A percentile compares a stretch with the other conserved stretches of the same genome.
phyloP scores from a whole-genome alignment of 192 early-diverging fungal species.

The Backusella macrospora region DNA sequence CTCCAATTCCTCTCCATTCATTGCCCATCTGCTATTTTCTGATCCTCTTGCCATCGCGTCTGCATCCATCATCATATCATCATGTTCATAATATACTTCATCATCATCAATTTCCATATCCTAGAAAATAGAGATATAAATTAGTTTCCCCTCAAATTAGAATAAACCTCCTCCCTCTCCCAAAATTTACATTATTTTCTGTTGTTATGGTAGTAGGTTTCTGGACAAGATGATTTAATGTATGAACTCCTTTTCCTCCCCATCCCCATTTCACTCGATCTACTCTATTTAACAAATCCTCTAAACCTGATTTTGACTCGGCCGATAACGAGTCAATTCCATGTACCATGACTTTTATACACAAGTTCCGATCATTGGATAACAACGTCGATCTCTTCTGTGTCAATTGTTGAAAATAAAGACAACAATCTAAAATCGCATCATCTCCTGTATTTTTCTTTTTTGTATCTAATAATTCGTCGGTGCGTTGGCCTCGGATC shows the following conservation, averaged over 20 bases:
- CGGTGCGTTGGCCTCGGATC: constrained; percentile 53
- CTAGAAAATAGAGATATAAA: background rate
- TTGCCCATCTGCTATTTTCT: background rate
- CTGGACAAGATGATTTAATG: too few species aligned
- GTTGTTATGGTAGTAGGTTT: too few species aligned
- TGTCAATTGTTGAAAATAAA: constrained; percentile 34
- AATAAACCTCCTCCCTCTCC: too few species aligned
- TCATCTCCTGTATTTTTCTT: constrained; percentile 49
- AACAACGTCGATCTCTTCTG: constrained; percentile 42
- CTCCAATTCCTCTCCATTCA: background rate
- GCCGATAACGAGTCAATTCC: constrained; percentile 44
- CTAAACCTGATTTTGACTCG: constrained; percentile 5
- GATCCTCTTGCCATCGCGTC: background rate
- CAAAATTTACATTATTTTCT: too few species aligned
- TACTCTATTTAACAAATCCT: constrained; percentile 7
- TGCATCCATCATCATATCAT: background rate
- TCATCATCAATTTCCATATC: background rate
- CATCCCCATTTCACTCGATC: background rate
- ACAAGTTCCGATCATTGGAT: constrained; percentile 62
- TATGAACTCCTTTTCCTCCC: background rate
- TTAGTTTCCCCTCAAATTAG: background rate
- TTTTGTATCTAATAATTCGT: constrained; percentile 43
- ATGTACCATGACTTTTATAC: constrained; percentile 61
- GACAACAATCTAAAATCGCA: constrained; percentile 60
- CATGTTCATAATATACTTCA: background rate